Evolutionary conservation across 164 flowering plant genomes (phyloP), one percentile per base, ranked within the genome.

Genomic region (Vitis rupestris): DNA sequence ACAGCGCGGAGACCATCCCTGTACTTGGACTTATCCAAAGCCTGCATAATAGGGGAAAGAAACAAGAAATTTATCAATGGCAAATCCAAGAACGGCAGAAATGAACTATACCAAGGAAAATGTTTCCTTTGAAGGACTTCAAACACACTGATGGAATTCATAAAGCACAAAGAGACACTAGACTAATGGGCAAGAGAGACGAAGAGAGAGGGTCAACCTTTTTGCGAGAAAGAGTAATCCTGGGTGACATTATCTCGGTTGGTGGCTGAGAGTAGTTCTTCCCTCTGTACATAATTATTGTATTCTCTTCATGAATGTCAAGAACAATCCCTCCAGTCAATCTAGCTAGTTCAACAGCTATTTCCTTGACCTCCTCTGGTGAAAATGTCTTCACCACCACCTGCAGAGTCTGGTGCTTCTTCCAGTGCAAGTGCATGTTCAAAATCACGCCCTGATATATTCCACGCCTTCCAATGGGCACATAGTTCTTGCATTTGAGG

Each of bases 361-460:
- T 89, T 73, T 92, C 95, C 80, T 86, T 89, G 55, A 96, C 99
- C 75, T 91, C 98, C 50, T 89, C 97, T 0, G 95, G 84, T 2
- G 95, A 67, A 75, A 91, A 96, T 37, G 98, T 91, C 82, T 93
- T 96, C 51, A 93, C 92, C 3, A 90, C 61, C 37, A 96, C 97
- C 77, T 91, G 66, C 68, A 96, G 58, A 17, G 97, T 93, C 66
- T 96, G 92, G 82, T 96, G 99, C 70, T 92, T 96, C 82, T 96
- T 96, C 99, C 98, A 96, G 64, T 96, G 99, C 76, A 96, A 78
- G 73, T 96, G 98, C 98, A 96, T 96, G 80, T 96, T 96, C 54
- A 96, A 78, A 69, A 96, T 91, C 55, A 96, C 99, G 50, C 98
- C 99, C 70, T 90, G 91, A 74, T 85, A 96, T 59, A 96, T 87